A percentile compares a stretch with the other conserved stretches of the same genome.
Conservation (phyloP, 192 early-diverging fungal species). For the Umbelopsis vinacea region DNA sequence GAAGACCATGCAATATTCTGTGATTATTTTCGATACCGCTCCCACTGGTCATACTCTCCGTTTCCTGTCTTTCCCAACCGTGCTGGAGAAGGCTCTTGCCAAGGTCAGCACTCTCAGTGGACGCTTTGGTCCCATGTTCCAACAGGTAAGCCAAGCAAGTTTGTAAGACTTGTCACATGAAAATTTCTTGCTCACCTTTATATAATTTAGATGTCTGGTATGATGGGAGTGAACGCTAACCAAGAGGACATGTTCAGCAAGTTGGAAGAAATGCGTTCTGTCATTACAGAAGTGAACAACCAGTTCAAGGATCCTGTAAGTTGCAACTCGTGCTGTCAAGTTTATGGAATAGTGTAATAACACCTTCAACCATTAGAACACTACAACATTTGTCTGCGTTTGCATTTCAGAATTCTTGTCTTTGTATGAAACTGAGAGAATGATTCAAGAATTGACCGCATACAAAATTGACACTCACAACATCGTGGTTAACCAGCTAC, state of each 20-base stretch:
- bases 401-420: slow-evolving; percentile 99
- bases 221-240: slow-evolving; percentile 86
- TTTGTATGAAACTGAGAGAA: slow-evolving; percentile 98
- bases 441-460: slow-evolving; percentile 98
- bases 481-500: slow-evolving; percentile 97
- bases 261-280: slow-evolving; percentile 93
- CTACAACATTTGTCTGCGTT: slow-evolving; percentile 99
- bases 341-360: neutral
- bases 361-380: slow-evolving; percentile 58
- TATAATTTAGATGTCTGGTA: slow-evolving; percentile 70
- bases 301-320: slow-evolving; percentile 99
- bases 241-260: slow-evolving; percentile 96
- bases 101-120: slow-evolving; percentile 94
- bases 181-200: neutral
- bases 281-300: slow-evolving; percentile 97
- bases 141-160: slow-evolving; percentile 55
- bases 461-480: slow-evolving; percentile 99
- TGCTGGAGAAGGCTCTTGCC: slow-evolving; percentile 96
- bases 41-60: slow-evolving; percentile 99
- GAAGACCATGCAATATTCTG: slow-evolving; percentile 98
- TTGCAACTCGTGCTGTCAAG: neutral
- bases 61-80: slow-evolving; percentile 97
- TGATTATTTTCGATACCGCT: slow-evolving; percentile 99
- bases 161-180: neutral
- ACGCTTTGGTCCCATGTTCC: slow-evolving; percentile 95